phyloP scores from a whole-genome alignment of 495 filamentous ascomycete species.

The Aspergillus ellipticus region DNA sequence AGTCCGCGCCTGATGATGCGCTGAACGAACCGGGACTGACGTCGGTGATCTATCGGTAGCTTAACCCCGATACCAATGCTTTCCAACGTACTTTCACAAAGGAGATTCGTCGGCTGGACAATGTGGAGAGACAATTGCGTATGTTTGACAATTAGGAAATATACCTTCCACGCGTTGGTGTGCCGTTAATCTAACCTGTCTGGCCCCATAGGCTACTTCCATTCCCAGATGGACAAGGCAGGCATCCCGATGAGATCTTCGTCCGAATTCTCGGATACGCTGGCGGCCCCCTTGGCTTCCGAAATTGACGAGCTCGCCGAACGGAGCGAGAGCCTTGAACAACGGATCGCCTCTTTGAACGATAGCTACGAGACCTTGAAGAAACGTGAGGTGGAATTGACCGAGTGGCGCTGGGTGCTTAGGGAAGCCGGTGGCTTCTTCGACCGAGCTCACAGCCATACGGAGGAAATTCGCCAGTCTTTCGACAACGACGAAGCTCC shows the following conservation, averaged over 20 bases:
- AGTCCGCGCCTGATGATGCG: slow-evolving; percentile 26
- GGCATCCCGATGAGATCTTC: slow-evolving; percentile 76
- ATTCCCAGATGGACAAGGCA: slow-evolving; percentile 89
- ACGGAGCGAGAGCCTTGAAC: slow-evolving; percentile 85
- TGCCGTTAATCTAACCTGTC: slow-evolving; percentile 6
- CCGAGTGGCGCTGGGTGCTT: slow-evolving; percentile 96
- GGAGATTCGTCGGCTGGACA: slow-evolving; percentile 93
- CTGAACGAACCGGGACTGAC: slow-evolving; percentile 9
- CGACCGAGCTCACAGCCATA: slow-evolving; percentile 89
- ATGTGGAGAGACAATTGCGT: slow-evolving; percentile 96
- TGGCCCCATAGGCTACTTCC: slow-evolving; percentile 68
- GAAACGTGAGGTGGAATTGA: slow-evolving; percentile 93
- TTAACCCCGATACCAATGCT: slow-evolving; percentile 86
- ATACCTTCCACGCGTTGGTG: neutral
- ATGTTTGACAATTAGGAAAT: slow-evolving; percentile 33
- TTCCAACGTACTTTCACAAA: slow-evolving; percentile 98
- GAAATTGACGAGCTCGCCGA: slow-evolving; percentile 96
- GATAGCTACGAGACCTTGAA: slow-evolving; percentile 98
- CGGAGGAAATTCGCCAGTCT: slow-evolving; percentile 91
- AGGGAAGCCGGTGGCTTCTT: slow-evolving; percentile 96
- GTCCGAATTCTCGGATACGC: slow-evolving; percentile 77
- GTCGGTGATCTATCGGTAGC: slow-evolving; percentile 45
- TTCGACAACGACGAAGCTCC: slow-evolving; percentile 83
- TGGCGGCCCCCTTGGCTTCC: slow-evolving; percentile 80
- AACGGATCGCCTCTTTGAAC: slow-evolving; percentile 84